These are phyloP conservation scores for Platanthera zijinensis DNA, from an alignment of 106 monocot species.

Conservation along the genomic window DNA sequence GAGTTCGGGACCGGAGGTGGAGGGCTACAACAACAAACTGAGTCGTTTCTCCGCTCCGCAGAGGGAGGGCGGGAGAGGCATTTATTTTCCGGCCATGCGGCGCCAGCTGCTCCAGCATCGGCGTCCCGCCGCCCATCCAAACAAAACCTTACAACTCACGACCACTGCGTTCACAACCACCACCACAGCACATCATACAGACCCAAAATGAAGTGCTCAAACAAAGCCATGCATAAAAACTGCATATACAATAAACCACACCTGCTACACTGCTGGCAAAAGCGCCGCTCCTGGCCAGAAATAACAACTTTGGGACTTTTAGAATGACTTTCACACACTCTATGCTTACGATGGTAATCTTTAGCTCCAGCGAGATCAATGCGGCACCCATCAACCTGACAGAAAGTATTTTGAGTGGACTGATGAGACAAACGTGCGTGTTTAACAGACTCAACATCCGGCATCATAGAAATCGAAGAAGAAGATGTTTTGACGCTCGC, in stretches of 20 bases:
- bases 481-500: conserved; percentile 20
- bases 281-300: conserved; percentile 61
- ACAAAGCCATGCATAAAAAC: neutral
- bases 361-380: conserved; percentile 47
- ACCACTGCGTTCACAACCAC: no score
- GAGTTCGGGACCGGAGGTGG: no score
- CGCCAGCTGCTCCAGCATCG: no score
- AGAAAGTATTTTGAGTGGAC: conserved; percentile 15
- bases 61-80: no score
- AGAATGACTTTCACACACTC: conserved; percentile 67
- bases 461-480: conserved; percentile 10
- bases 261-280: conserved; percentile 85
- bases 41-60: no score
- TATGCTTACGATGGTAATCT: conserved; percentile 77
- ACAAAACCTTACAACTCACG: no score
- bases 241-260: conserved; percentile 3
- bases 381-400: conserved; percentile 75
- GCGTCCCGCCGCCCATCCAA: no score
- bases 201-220: neutral
- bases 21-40: no score
- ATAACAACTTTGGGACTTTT: conserved; percentile 53
- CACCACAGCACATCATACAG: no score
- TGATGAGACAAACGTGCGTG: conserved; percentile 24
- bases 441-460: conserved; percentile 10
- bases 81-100: no score